Percentiles rank a stretch among this genome's conserved stretches.
These are phyloP conservation scores for Tylopilus subfusipes DNA, from an alignment of 768 basidiomycete species.

Conservation along the genomic window DNA sequence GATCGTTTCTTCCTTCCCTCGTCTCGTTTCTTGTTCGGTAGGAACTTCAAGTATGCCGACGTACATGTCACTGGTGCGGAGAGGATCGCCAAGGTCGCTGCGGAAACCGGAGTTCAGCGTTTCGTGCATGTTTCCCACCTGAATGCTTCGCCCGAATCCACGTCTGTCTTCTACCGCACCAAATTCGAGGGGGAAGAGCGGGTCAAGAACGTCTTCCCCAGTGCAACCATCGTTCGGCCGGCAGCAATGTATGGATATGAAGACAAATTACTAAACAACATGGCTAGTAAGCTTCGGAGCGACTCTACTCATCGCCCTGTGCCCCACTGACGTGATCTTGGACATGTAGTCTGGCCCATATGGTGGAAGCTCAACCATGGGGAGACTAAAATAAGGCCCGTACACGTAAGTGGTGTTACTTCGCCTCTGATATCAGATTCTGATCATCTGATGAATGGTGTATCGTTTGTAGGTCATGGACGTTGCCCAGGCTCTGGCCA, in stretches of 20 bases:
- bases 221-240: slow-evolving; percentile 86
- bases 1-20: slow-evolving; percentile 2
- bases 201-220: slow-evolving; percentile 79
- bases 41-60: slow-evolving; percentile 82
- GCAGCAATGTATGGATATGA: slow-evolving; percentile 89
- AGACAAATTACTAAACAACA: slow-evolving; percentile 89
- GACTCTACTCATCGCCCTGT: slow-evolving; percentile 2
- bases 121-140: slow-evolving; percentile 95
- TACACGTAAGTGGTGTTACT: slow-evolving; percentile 62
- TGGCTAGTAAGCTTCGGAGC: slow-evolving; percentile 63
- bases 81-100: slow-evolving; percentile 80
- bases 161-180: slow-evolving; percentile 80
- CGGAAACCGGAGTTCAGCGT: slow-evolving; percentile 72
- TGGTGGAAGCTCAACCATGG: slow-evolving; percentile 93
- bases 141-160: slow-evolving; percentile 77
- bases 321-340: slow-evolving; percentile 11
- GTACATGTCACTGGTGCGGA: slow-evolving; percentile 83
- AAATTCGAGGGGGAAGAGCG: slow-evolving; percentile 89
- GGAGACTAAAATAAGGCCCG: slow-evolving; percentile 83
- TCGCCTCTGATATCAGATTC: slow-evolving; percentile 17
- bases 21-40: slow-evolving; percentile 31
- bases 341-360: slow-evolving; percentile 67
- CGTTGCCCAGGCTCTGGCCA: slow-evolving; percentile 88
- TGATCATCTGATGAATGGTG: slow-evolving; percentile 11
- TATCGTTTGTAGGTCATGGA: slow-evolving; percentile 68